Evolutionary conservation across 345 rosid genomes (phyloP).

Genomic region (Moricandia moricandioides): DNA sequence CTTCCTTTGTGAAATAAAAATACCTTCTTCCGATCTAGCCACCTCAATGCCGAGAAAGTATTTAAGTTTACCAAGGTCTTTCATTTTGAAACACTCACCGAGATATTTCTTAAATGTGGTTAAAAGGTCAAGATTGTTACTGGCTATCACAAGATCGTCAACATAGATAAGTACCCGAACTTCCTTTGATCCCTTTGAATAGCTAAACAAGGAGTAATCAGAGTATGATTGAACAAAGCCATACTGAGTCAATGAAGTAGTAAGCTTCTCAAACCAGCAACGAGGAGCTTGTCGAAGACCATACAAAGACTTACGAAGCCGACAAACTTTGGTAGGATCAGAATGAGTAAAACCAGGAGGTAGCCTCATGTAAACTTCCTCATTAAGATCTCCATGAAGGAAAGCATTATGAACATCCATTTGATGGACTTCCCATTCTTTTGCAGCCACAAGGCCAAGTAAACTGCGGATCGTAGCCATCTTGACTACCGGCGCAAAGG

Average conservation of each 20-base stretch:
- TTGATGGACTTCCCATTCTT: not conserved
- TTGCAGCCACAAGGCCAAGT: not conserved
- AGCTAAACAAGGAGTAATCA: not conserved
- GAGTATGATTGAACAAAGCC: not conserved
- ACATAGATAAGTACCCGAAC: not conserved
- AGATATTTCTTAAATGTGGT: not conserved
- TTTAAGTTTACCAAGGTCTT: not conserved
- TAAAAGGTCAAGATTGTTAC: not conserved
- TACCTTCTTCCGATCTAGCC: not conserved
- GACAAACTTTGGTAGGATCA: not conserved
- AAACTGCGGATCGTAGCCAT: not conserved
- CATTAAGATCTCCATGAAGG: not conserved
- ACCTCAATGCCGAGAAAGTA: not conserved
- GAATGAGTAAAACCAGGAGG: not conserved
- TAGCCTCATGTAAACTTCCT: not conserved
- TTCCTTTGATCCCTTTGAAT: not conserved
- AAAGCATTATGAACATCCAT: not conserved
- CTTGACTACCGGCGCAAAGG: not conserved
- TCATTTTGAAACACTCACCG: not conserved
- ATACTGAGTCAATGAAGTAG: not conserved
- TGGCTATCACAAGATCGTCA: not conserved
- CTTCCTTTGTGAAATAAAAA: not conserved
- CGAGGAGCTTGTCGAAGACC: not conserved
- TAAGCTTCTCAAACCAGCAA: not conserved
- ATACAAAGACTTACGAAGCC: not conserved